Conservation (phyloP, 2,329 filamentous ascomycete species). For the Aspergillus tubingensis region DNA sequence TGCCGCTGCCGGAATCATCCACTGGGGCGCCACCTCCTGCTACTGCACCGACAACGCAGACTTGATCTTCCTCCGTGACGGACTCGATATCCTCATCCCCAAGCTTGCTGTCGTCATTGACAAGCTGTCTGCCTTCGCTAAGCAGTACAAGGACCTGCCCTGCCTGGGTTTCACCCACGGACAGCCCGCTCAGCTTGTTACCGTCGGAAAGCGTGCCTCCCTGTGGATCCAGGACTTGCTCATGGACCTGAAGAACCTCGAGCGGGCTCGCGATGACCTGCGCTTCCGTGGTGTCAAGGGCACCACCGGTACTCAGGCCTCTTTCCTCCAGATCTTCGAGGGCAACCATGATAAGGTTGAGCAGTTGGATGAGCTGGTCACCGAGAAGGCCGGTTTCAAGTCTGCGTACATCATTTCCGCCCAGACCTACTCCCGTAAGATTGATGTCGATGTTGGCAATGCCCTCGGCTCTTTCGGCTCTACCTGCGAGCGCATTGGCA, state of each 20-base stretch:
- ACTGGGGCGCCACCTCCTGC: conserved; percentile 66
- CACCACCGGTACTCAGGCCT: conserved; percentile 77
- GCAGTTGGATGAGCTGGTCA: conserved; percentile 63
- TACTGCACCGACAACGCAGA: conserved; percentile 72
- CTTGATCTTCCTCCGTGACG: conserved; percentile 74
- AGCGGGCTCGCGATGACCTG: conserved; percentile 67
- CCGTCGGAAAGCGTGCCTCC: conserved; percentile 65
- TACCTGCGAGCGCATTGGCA: conserved; percentile 73
- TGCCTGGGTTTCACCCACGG: conserved; percentile 77
- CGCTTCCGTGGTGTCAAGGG: conserved; percentile 74
- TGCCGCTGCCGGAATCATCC: conserved; percentile 79
- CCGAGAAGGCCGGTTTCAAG: conserved; percentile 65
- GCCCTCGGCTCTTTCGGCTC: conserved; percentile 77
- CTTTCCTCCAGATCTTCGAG: conserved; percentile 70
- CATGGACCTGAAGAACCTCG: conserved; percentile 73
- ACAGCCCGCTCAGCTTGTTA: conserved; percentile 59
- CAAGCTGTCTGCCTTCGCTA: conserved; percentile 72
- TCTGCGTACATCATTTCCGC: conserved; percentile 66
- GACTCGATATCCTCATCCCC: conserved; percentile 71
- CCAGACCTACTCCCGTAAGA: conserved; percentile 77
- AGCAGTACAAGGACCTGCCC: conserved; percentile 70
- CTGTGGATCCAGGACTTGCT: conserved; percentile 76
- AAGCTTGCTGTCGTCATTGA: conserved; percentile 78
- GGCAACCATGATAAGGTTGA: conserved; percentile 63
- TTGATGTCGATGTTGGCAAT: conserved; percentile 78